Percentiles rank a stretch among this genome's conserved stretches.
Evolutionary conservation across 352 stramenopile species (phyloP).

Genomic region (Pythium volutum): DNA sequence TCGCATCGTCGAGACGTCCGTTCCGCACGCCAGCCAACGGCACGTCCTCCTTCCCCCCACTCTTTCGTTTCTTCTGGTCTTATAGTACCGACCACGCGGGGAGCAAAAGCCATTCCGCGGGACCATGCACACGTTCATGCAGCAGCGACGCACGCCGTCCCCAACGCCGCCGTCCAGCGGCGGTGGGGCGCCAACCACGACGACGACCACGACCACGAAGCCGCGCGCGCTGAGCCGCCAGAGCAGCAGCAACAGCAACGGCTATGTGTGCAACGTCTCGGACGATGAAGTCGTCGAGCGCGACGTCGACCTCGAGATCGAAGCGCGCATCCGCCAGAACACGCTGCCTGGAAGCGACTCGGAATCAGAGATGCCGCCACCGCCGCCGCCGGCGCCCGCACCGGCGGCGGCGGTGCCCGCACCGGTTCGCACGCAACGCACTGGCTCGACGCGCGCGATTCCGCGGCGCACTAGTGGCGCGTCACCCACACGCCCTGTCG

Average conservation of each 20-base stretch:
- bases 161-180: conserved; percentile 5
- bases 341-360: conserved; percentile 26
- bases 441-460: conserved; percentile 6
- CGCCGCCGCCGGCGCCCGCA: neutral
- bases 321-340: conserved; percentile 42
- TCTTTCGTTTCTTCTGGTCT: neutral
- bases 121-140: conserved; percentile 2
- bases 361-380: neutral
- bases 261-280: conserved; percentile 51
- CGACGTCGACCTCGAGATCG: conserved; percentile 73
- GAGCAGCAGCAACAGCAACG: conserved; percentile 24
- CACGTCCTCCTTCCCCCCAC: neutral
- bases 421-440: conserved; percentile 1
- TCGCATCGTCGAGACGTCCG: conserved; percentile 4
- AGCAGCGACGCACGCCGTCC: conserved; percentile 7
- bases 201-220: neutral
- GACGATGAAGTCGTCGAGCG: conserved; percentile 63
- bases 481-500: neutral
- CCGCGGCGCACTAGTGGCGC: conserved; percentile 15
- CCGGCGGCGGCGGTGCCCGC: too few relatives aligned
- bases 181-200: too few relatives aligned
- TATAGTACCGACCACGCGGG: too few relatives aligned
- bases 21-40: neutral
- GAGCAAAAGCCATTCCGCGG: neutral
- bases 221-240: conserved; percentile 15